Evolutionary conservation across 768 basidiomycete species (phyloP).

Genomic region (Tremella yokohamensis): DNA sequence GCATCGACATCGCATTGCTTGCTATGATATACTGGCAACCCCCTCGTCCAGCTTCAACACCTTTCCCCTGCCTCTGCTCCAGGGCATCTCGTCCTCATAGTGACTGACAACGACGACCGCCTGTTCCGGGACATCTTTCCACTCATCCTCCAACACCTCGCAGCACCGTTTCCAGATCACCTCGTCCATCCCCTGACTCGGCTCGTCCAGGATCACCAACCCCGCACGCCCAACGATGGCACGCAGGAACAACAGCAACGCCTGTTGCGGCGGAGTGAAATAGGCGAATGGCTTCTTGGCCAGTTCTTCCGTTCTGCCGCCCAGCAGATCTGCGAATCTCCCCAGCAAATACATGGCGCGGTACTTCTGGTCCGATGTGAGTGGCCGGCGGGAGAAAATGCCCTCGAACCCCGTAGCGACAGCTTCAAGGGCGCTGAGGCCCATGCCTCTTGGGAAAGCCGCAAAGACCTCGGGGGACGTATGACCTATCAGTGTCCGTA

Average conservation of each 20-base stretch:
- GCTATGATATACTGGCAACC: conserved; percentile 20
- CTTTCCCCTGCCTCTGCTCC: conserved; percentile 57
- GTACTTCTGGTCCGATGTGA: conserved; percentile 53
- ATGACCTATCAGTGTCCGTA: conserved; percentile 68
- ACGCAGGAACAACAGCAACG: conserved; percentile 75
- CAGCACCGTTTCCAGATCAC: conserved; percentile 66
- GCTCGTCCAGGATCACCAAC: conserved; percentile 83
- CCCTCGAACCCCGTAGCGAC: conserved; percentile 86
- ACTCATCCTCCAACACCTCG: conserved; percentile 60
- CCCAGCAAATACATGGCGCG: conserved; percentile 62
- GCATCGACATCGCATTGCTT: neutral
- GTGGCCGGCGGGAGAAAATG: conserved; percentile 63
- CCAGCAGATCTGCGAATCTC: conserved; percentile 52
- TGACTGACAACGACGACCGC: conserved; percentile 82
- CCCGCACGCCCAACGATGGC: conserved; percentile 72
- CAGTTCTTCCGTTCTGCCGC: conserved; percentile 27
- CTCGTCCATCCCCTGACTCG: conserved; percentile 87
- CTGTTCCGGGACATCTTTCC: conserved; percentile 54
- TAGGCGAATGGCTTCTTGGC: conserved; percentile 64
- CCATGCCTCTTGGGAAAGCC: conserved; percentile 73
- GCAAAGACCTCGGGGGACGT: conserved; percentile 86
- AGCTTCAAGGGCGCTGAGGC: conserved; percentile 70
- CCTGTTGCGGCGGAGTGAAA: conserved; percentile 71
- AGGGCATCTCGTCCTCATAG: conserved; percentile 82
- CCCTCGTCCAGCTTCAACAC: conserved; percentile 55